Evolutionary conservation across 257 asterid species (phyloP).

Genomic region (Catharanthus roseus): DNA sequence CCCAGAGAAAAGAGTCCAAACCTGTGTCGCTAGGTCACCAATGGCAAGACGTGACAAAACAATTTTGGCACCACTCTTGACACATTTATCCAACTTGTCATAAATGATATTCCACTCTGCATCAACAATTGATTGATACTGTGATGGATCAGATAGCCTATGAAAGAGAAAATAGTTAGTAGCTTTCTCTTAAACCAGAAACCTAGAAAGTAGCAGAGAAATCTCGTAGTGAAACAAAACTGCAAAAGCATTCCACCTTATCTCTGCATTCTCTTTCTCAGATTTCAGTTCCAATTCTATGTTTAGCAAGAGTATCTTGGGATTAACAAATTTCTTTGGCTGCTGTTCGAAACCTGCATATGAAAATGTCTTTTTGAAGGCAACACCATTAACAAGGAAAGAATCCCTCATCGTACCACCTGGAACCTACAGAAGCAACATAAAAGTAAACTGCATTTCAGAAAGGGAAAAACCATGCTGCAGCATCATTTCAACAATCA

Average conservation of each 20-base stretch:
- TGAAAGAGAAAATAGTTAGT: constrained; percentile 15
- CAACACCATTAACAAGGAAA: constrained; percentile 94
- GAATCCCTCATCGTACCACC: constrained; percentile 99
- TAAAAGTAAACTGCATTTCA: neutral
- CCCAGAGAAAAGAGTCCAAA: constrained; percentile 12
- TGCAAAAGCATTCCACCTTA: constrained; percentile 46
- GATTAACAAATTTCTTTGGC: constrained; percentile 74
- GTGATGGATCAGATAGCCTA: constrained; percentile 84
- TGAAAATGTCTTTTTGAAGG: constrained; percentile 97
- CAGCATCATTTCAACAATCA: neutral
- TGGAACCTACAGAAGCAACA: constrained; percentile 60
- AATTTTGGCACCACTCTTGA: constrained; percentile 82
- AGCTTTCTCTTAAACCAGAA: constrained; percentile 17
- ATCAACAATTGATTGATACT: constrained; percentile 92
- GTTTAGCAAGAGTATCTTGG: constrained; percentile 80
- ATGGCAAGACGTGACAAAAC: constrained; percentile 89
- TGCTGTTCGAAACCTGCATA: constrained; percentile 99
- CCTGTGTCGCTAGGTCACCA: constrained; percentile 96
- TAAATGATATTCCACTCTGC: constrained; percentile 96
- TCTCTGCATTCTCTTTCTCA: constrained; percentile 98
- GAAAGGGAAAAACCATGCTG: neutral
- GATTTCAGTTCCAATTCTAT: constrained; percentile 94
- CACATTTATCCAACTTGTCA: constrained; percentile 89
- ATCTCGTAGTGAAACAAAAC: neutral
- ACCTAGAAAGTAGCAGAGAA: neutral